Conservation (phyloP, 805 yeast genomes). For the Lipomyces spencermartinsiae region DNA sequence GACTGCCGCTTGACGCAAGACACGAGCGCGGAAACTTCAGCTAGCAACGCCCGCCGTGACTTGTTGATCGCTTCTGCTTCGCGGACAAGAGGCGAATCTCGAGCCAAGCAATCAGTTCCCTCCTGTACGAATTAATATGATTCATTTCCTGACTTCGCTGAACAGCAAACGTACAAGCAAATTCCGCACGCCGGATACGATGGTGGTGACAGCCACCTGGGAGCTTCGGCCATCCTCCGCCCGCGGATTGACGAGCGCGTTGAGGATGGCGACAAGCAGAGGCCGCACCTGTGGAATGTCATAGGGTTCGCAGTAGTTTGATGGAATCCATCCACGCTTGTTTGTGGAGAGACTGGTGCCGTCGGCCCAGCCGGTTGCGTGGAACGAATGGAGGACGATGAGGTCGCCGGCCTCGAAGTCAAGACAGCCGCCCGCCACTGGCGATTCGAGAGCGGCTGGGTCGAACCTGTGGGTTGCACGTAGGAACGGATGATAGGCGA, state of each 20-base stretch:
- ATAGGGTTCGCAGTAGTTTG: constrained; percentile 50
- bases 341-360: constrained; percentile 48
- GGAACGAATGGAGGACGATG: constrained; percentile 48
- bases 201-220: constrained; percentile 48
- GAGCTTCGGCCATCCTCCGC: constrained; percentile 38
- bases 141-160: neutral
- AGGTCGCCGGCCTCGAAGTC: constrained; percentile 46
- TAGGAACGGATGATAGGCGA: constrained; percentile 27
- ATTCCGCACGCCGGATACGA: constrained; percentile 49
- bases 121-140: constrained; percentile 31
- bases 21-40: constrained; percentile 50
- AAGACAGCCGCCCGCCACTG: constrained; percentile 17
- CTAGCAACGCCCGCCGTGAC: constrained; percentile 48
- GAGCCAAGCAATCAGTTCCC: constrained; percentile 45
- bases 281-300: constrained; percentile 47
- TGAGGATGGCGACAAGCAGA: constrained; percentile 47
- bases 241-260: constrained; percentile 46
- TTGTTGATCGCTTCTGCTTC: constrained; percentile 44
- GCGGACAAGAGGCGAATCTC: constrained; percentile 45
- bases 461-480: constrained; percentile 24
- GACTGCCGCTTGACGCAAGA: constrained; percentile 47
- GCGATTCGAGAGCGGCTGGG: neutral
- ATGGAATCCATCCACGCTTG: constrained; percentile 53
- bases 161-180: constrained; percentile 38
- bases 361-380: constrained; percentile 54